A percentile compares a stretch with the other conserved stretches of the same genome.
These are phyloP conservation scores for Aspergillus carbonarius DNA, from an alignment of 2,329 filamentous ascomycete genomes.

Conservation along the genomic window DNA sequence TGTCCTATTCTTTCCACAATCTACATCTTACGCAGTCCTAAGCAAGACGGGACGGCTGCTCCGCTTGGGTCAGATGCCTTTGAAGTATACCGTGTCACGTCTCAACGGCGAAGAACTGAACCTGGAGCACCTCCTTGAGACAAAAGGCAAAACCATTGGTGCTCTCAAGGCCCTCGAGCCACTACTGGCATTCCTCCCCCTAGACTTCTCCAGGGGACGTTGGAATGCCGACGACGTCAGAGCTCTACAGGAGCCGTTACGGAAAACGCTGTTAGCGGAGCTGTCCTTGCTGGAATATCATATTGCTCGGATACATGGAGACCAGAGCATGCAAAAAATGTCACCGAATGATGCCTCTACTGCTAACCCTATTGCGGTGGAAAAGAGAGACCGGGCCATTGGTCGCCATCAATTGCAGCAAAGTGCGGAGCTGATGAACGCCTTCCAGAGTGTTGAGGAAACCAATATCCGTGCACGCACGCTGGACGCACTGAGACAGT, in stretches of 20 bases:
- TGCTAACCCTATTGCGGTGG: not conserved
- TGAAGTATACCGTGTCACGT: conserved; percentile 31
- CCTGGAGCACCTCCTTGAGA: conserved; percentile 25
- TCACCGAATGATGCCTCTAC: not conserved
- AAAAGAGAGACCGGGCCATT: not conserved
- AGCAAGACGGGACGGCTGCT: conserved; percentile 33
- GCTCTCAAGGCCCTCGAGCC: conserved; percentile 42
- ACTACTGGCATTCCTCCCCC: conserved; percentile 44
- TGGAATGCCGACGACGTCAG: conserved; percentile 49
- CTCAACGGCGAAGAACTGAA: conserved; percentile 20
- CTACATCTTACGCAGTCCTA: conserved; percentile 49
- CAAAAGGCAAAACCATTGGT: conserved; percentile 36
- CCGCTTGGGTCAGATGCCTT: conserved; percentile 24
- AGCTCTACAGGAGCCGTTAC: conserved; percentile 36
- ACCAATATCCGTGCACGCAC: conserved; percentile 14
- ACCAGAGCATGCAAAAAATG: not conserved
- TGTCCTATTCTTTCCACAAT: conserved; percentile 51
- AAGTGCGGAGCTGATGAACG: conserved; percentile 35
- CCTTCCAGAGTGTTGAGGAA: conserved; percentile 39
- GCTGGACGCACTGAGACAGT: conserved; percentile 33
- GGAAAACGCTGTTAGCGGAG: conserved; percentile 36
- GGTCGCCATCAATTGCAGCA: conserved; percentile 24
- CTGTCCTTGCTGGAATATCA: conserved; percentile 48
- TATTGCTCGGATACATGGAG: conserved; percentile 28
- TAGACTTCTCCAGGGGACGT: conserved; percentile 49